A percentile compares a stretch with the other conserved stretches of the same genome.
phyloP scores from a whole-genome alignment of 345 rosid species.

The Trapa incisa region DNA sequence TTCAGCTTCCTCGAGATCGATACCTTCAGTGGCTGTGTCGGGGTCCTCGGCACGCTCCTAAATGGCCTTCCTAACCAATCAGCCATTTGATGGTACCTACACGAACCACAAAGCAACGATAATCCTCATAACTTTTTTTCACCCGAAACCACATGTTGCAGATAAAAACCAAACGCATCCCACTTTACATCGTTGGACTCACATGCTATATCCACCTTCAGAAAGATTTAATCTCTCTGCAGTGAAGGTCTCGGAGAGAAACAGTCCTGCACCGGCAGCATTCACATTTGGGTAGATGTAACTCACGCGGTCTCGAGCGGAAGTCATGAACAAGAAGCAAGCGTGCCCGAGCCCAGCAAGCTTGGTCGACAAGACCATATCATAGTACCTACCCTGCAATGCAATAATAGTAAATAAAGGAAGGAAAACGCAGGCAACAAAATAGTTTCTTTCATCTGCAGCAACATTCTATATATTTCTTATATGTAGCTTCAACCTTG shows the following conservation, averaged over 20 bases:
- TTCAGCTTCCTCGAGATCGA: conserved; percentile 72
- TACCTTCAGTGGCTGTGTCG: conserved; percentile 51
- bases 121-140: background rate
- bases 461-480: background rate
- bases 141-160: background rate
- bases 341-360: conserved; percentile 90
- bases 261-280: conserved; percentile 85
- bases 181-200: conserved; percentile 12
- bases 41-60: conserved; percentile 64
- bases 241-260: conserved; percentile 65
- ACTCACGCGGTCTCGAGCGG: conserved; percentile 77
- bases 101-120: conserved; percentile 1
- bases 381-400: conserved; percentile 79
- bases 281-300: conserved; percentile 86
- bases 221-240: conserved; percentile 57
- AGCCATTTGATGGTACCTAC: conserved; percentile 77
- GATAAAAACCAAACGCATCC: background rate
- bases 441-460: background rate
- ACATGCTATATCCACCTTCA: conserved; percentile 68
- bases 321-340: conserved; percentile 70
- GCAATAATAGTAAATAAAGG: too few species aligned
- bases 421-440: too few species aligned
- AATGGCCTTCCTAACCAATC: conserved; percentile 80
- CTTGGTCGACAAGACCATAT: conserved; percentile 83
- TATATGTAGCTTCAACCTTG: conserved; percentile 34